These are phyloP conservation scores for Ascochyta clinopodiicola DNA, from an alignment of 2,329 filamentous ascomycete species.

Conservation along the genomic window DNA sequence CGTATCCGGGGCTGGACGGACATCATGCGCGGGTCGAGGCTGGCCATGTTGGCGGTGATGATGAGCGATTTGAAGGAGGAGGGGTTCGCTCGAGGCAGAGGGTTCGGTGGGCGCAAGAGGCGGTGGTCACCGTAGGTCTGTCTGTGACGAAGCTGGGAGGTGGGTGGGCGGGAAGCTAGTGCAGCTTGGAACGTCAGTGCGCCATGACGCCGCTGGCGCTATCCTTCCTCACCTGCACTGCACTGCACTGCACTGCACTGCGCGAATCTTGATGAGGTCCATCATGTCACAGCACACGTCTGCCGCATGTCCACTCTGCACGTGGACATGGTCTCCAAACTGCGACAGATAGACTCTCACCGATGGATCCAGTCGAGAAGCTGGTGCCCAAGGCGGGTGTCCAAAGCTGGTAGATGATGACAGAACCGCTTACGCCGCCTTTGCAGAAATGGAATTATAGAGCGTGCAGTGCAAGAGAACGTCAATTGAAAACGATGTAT, in stretches of 20 bases:
- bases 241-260: neutral
- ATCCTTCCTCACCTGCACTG: neutral
- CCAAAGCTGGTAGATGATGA: too few relatives aligned
- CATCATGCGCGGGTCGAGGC: slow-evolving; percentile 59
- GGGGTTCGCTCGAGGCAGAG: slow-evolving; percentile 26
- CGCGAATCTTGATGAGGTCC: neutral
- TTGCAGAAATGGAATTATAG: too few relatives aligned
- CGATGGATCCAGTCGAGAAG: too few relatives aligned
- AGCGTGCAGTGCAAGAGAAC: too few relatives aligned
- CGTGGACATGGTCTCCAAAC: too few relatives aligned
- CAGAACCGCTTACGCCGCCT: too few relatives aligned
- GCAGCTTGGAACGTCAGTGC: slow-evolving; percentile 13
- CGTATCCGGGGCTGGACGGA: slow-evolving; percentile 74
- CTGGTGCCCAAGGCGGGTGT: too few relatives aligned
- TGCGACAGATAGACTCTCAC: too few relatives aligned
- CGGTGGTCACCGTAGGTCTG: slow-evolving; percentile 27
- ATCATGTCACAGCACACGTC: neutral
- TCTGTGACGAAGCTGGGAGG: slow-evolving; percentile 31
- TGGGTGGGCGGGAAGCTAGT: slow-evolving; percentile 33
- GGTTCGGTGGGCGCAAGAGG: slow-evolving; percentile 18
- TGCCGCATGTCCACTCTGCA: too few relatives aligned
- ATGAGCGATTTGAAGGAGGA: slow-evolving; percentile 25
- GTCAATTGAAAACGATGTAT: too few relatives aligned
- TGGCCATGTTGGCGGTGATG: slow-evolving; percentile 44
- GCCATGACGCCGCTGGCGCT: slow-evolving; percentile 14